These are phyloP conservation scores for Clohesyomyces aquaticus DNA, from an alignment of 495 filamentous ascomycete genomes.

Conservation along the genomic window DNA sequence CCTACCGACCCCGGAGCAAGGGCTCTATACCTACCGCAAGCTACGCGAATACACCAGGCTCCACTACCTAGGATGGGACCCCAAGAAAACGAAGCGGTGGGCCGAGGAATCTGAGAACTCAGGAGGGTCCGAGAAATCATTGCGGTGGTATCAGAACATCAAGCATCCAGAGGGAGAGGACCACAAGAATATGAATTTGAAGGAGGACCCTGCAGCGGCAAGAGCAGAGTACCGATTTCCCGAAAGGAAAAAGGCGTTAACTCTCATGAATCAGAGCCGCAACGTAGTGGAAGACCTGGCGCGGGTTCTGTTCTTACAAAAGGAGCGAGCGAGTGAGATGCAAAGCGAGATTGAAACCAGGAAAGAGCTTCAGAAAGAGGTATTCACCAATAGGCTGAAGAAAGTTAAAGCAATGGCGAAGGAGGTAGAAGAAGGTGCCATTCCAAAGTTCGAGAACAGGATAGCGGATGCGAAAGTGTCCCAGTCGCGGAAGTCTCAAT, in stretches of 20 bases:
- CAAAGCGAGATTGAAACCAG: slow-evolving; percentile 29
- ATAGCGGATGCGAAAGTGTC: background rate
- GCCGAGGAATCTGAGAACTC: too few relatives aligned
- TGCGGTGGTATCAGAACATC: too few relatives aligned
- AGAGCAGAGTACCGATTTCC: too few relatives aligned
- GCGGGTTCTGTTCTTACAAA: slow-evolving; percentile 66
- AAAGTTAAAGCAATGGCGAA: background rate
- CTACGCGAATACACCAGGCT: slow-evolving; percentile 79
- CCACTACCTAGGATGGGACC: too few relatives aligned
- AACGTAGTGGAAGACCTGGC: slow-evolving; percentile 87
- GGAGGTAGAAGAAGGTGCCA: background rate
- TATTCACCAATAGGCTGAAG: background rate
- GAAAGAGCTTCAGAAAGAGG: slow-evolving; percentile 30
- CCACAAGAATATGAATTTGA: slow-evolving; percentile 56
- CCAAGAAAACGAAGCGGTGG: too few relatives aligned
- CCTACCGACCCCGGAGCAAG: slow-evolving; percentile 67
- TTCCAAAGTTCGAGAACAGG: background rate
- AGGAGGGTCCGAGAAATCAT: too few relatives aligned
- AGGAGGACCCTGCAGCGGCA: slow-evolving; percentile 37
- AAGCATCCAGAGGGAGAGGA: too few relatives aligned
- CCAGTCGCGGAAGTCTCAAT: too few relatives aligned
- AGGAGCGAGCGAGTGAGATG: slow-evolving; percentile 40
- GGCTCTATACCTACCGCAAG: slow-evolving; percentile 73
- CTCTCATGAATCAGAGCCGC: slow-evolving; percentile 92
- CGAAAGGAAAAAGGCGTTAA: slow-evolving; percentile 5